These are phyloP conservation scores for Magnusiomyces paraingens DNA, from an alignment of 1,139 yeast species.

Conservation along the genomic window DNA sequence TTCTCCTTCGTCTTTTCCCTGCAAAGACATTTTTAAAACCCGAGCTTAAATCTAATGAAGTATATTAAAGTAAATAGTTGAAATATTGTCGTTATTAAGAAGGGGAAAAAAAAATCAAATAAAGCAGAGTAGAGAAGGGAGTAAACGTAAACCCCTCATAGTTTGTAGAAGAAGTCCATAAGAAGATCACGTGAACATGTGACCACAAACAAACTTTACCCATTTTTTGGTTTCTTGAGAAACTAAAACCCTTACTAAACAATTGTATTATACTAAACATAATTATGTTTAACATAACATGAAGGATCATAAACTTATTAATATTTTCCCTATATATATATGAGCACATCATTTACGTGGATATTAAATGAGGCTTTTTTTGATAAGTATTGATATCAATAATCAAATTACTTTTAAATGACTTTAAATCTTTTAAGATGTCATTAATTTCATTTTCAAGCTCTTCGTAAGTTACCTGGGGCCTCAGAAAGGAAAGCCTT, in stretches of 20 bases:
- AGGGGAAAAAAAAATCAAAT: not conserved
- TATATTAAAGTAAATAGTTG: not conserved
- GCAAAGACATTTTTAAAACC: not conserved
- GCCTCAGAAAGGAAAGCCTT: not conserved
- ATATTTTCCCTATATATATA: too few species aligned
- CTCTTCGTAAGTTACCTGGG: conserved; percentile 12
- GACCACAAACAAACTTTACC: too few species aligned
- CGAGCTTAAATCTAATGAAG: not conserved
- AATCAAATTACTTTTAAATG: conserved; percentile 5
- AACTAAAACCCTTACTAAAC: too few species aligned
- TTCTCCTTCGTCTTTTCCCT: not conserved
- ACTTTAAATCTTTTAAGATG: conserved; percentile 8
- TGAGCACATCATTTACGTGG: too few species aligned
- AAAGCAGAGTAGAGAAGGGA: too few species aligned
- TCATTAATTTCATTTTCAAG: conserved; percentile 11
- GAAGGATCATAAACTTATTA: too few species aligned
- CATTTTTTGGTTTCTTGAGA: too few species aligned
- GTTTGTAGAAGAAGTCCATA: too few species aligned
- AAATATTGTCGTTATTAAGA: not conserved
- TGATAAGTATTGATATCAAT: conserved; percentile 3
- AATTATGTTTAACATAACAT: too few species aligned
- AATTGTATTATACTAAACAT: too few species aligned
- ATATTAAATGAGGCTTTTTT: not conserved
- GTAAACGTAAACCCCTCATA: too few species aligned
- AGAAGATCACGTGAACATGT: too few species aligned